Evolutionary conservation across 495 filamentous ascomycete species (phyloP).

Genomic region (Neurospora sp.): DNA sequence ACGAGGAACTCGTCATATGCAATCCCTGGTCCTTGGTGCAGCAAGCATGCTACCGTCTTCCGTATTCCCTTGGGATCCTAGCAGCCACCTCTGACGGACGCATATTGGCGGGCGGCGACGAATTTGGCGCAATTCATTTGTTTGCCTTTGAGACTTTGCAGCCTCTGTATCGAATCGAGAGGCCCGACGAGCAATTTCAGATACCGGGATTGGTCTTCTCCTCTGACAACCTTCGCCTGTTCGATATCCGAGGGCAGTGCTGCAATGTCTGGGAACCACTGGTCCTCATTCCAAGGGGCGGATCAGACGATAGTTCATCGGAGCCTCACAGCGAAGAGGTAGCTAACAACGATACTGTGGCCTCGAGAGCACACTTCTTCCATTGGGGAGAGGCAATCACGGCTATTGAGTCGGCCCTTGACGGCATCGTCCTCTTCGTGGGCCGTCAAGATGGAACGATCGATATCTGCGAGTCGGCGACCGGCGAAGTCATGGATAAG

Average conservation of each 20-base stretch:
- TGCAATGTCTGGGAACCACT: conserved; percentile 9
- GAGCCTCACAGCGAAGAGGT: conserved; percentile 6
- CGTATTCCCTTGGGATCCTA: background rate
- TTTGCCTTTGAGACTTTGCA: conserved; percentile 4
- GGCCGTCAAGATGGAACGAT: conserved; percentile 17
- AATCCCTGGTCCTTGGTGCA: conserved; percentile 3
- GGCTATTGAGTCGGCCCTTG: conserved; percentile 7
- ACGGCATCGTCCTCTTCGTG: conserved; percentile 10
- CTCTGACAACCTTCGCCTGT: conserved; percentile 2
- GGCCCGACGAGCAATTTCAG: background rate
- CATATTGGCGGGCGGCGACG: background rate
- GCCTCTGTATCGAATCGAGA: background rate
- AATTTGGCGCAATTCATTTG: background rate
- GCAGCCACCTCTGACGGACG: conserved; percentile 3
- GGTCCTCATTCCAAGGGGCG: conserved; percentile 5
- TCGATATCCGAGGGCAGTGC: background rate
- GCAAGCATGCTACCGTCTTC: background rate
- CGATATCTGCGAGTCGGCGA: conserved; percentile 8
- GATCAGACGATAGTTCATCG: conserved; percentile 10
- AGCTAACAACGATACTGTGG: conserved; percentile 8
- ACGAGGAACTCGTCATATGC: conserved; percentile 1
- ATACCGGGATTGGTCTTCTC: background rate
- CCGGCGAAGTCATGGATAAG: conserved; percentile 6
- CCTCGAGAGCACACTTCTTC: background rate
- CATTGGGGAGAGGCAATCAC: conserved; percentile 7